Conservation (phyloP, 257 asterid genomes). For the Hygrophila difformis region DNA sequence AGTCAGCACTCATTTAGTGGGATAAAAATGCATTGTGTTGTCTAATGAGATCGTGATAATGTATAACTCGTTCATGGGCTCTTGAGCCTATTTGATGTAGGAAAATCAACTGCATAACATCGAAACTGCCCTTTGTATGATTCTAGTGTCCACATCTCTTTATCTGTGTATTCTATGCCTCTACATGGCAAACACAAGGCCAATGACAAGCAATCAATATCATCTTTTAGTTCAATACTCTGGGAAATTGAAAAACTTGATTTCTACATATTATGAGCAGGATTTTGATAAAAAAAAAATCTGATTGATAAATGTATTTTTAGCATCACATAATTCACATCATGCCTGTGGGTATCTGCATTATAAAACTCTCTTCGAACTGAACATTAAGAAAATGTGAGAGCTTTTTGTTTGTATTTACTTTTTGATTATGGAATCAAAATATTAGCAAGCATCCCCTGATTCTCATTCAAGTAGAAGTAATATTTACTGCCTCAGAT, state of each 20-base stretch:
- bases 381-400: not conserved
- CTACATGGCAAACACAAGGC: too few relatives aligned
- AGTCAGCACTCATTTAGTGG: too few relatives aligned
- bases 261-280: not conserved
- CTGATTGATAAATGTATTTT: conserved; percentile 1
- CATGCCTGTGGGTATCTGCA: not conserved
- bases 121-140: too few relatives aligned
- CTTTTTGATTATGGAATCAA: not conserved
- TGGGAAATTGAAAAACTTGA: not conserved
- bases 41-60: too few relatives aligned
- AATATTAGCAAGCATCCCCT: too few relatives aligned
- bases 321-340: not conserved
- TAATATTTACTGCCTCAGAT: not conserved
- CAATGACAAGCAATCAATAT: too few relatives aligned
- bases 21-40: too few relatives aligned
- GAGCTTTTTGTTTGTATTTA: not conserved
- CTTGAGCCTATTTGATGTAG: too few relatives aligned
- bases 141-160: too few relatives aligned
- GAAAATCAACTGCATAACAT: too few relatives aligned
- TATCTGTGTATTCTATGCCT: too few relatives aligned
- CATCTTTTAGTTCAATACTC: not conserved
- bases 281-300: not conserved
- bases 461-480: not conserved
- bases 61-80: too few relatives aligned
- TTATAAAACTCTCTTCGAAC: not conserved